Conservation (phyloP, 139 green algal genomes). For the Tetraselmis striata region DNA sequence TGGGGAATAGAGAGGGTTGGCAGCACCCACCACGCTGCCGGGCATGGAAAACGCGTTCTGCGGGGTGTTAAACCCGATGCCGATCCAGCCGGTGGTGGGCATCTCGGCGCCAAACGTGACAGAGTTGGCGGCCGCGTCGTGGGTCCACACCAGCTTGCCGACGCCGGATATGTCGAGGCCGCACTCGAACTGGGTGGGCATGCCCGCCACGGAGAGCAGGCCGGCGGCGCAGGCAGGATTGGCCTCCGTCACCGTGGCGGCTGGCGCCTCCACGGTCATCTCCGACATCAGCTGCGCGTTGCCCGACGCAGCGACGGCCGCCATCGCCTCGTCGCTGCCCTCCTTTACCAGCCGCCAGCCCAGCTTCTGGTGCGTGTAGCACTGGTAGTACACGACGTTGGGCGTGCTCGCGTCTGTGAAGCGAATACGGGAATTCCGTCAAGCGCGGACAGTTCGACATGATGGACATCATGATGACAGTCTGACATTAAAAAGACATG, state of each 20-base stretch:
- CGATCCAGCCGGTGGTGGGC: not conserved
- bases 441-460: too few relatives aligned
- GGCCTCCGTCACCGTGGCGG: not conserved
- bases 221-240: not conserved
- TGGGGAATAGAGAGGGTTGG: too few relatives aligned
- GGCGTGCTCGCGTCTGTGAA: conserved; percentile 5
- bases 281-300: not conserved
- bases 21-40: not conserved
- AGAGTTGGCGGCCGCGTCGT: not conserved
- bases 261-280: not conserved
- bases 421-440: too few relatives aligned
- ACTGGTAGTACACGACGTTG: conserved; percentile 15
- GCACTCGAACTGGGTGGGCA: not conserved
- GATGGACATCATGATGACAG: too few relatives aligned
- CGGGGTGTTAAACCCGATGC: not conserved
- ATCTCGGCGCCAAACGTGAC: not conserved
- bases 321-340: not conserved
- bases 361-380: conserved; percentile 15
- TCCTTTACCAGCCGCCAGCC: conserved; percentile 7
- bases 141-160: not conserved
- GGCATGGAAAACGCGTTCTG: not conserved
- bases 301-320: not conserved
- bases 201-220: not conserved
- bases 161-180: not conserved
- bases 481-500: too few relatives aligned